Percentiles rank a stretch among this genome's conserved stretches.
These are phyloP conservation scores for Termitomyces sp. DNA, from an alignment of 768 basidiomycete genomes.

Conservation along the genomic window DNA sequence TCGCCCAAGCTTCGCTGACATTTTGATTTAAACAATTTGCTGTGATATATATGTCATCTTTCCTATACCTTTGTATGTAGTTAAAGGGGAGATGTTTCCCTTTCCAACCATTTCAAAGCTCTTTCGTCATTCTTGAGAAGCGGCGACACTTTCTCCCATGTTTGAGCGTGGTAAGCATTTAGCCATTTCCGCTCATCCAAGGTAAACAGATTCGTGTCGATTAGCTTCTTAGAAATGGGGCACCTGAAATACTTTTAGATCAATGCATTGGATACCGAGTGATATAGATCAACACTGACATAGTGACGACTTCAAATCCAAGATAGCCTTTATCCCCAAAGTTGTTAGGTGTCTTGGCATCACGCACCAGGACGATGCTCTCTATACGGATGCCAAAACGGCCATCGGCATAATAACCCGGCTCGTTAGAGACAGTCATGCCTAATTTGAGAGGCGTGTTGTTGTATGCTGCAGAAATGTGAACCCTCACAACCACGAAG, in stretches of 20 bases:
- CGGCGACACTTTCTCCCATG: constrained; percentile 67
- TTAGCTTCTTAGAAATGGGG: constrained; percentile 83
- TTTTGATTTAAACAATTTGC: constrained; percentile 14
- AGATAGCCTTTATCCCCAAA: constrained; percentile 86
- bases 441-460: constrained; percentile 68
- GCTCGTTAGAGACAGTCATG: constrained; percentile 92
- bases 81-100: constrained; percentile 46
- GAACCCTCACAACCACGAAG: not conserved
- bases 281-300: constrained; percentile 42
- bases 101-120: constrained; percentile 58
- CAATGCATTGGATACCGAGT: not conserved
- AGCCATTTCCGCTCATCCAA: constrained; percentile 73
- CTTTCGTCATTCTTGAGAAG: constrained; percentile 56
- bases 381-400: constrained; percentile 91
- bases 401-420: constrained; percentile 90
- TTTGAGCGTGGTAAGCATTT: constrained; percentile 76
- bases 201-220: constrained; percentile 59
- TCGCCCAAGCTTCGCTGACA: constrained; percentile 45
- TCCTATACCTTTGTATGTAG: not conserved
- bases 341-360: constrained; percentile 63
- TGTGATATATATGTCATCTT: not conserved
- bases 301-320: constrained; percentile 80
- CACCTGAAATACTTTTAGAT: constrained; percentile 37
- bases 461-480: constrained; percentile 48
- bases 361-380: constrained; percentile 75